A percentile compares a stretch with the other conserved stretches of the same genome.
These are phyloP conservation scores for Heteromeles arbutifolia DNA, from an alignment of 306 rosid species.

Conservation along the genomic window DNA sequence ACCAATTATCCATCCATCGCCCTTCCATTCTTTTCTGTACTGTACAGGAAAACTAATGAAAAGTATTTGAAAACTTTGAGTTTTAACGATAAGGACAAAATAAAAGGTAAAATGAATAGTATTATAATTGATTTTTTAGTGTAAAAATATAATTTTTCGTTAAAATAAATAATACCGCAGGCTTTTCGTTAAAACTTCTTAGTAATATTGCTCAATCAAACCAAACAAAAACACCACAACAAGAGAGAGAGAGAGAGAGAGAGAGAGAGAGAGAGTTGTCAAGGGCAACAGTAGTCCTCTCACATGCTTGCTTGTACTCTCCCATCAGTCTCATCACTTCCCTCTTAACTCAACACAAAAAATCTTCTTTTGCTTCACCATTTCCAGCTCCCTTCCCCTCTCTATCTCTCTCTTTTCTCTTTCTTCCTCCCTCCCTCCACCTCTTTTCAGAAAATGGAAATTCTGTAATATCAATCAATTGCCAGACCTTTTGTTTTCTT, in stretches of 20 bases:
- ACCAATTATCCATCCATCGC: conserved; percentile 7
- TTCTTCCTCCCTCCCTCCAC: neutral
- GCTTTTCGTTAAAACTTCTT: too few relatives aligned
- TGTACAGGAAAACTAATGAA: too few relatives aligned
- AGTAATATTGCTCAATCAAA: conserved; percentile 36
- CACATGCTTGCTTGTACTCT: conserved; percentile 26
- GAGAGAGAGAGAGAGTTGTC: conserved; percentile 17
- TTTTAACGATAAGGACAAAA: too few relatives aligned
- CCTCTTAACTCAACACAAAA: conserved; percentile 1
- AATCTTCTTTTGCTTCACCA: conserved; percentile 35
- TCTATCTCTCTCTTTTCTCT: neutral
- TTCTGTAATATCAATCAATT: conserved; percentile 32
- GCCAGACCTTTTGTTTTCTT: conserved; percentile 26
- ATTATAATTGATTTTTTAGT: too few relatives aligned
- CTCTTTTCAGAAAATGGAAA: conserved; percentile 15
- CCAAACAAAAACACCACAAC: conserved; percentile 4
- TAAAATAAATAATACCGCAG: too few relatives aligned
- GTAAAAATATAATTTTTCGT: too few relatives aligned
- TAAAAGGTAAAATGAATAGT: too few relatives aligned
- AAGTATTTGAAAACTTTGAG: too few relatives aligned
- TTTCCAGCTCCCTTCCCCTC: conserved; percentile 21
- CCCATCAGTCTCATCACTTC: conserved; percentile 56
- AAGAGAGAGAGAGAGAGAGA: neutral
- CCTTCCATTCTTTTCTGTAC: conserved; percentile 16
- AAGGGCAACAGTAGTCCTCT: conserved; percentile 52